A percentile compares a stretch with the other conserved stretches of the same genome.
Conservation (phyloP, 305 asterid species). For the Striga hermonthica region DNA sequence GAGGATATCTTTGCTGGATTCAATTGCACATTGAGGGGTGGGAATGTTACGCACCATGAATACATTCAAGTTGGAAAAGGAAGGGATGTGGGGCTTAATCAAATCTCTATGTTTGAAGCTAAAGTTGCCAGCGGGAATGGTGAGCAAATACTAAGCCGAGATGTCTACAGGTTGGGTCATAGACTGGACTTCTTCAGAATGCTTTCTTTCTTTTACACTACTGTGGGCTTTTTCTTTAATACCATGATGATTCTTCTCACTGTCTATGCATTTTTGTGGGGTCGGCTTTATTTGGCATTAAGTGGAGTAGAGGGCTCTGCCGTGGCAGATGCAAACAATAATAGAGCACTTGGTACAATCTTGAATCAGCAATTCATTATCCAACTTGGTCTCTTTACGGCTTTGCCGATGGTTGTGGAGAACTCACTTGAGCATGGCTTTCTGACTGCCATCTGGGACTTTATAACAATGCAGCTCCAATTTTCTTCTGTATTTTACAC, state of each 20-base stretch:
- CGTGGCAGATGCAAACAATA: constrained; percentile 40
- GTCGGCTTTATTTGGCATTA: constrained; percentile 77
- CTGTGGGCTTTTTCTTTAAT: constrained; percentile 80
- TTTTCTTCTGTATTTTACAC: constrained; percentile 84
- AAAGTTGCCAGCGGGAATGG: constrained; percentile 93
- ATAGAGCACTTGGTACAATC: constrained; percentile 78
- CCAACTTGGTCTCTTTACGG: constrained; percentile 81
- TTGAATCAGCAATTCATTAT: constrained; percentile 87
- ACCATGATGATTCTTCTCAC: constrained; percentile 82
- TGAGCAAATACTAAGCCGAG: constrained; percentile 84
- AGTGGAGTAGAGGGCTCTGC: constrained; percentile 74
- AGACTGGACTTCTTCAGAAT: constrained; percentile 86
- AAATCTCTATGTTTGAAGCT: constrained; percentile 86
- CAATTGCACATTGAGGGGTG: constrained; percentile 88
- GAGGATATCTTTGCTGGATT: constrained; percentile 98
- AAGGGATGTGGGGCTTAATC: constrained; percentile 89
- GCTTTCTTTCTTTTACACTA: constrained; percentile 80
- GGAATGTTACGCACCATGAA: constrained; percentile 87
- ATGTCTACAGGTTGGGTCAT: constrained; percentile 89
- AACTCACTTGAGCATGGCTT: constrained; percentile 88
- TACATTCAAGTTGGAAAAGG: constrained; percentile 97
- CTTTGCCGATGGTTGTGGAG: constrained; percentile 85
- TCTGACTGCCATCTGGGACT: constrained; percentile 78
- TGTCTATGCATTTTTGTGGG: constrained; percentile 86
- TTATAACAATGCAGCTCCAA: constrained; percentile 82